Conservation (phyloP, 2,329 filamentous ascomycete species). For the Claviceps citrina region DNA sequence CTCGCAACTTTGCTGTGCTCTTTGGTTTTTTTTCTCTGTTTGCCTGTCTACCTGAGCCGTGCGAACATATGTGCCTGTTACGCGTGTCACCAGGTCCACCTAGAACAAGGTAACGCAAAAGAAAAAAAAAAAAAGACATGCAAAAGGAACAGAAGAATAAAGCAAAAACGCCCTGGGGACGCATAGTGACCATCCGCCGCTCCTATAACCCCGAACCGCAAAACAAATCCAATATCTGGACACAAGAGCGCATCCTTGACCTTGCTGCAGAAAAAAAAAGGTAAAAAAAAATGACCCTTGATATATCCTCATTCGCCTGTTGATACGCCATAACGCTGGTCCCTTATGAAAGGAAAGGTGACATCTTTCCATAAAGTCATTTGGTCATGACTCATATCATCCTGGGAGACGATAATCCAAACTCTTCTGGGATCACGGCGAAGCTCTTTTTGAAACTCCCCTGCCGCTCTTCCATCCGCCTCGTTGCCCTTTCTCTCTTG, state of each 20-base stretch:
- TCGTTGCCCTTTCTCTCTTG: conserved; percentile 3
- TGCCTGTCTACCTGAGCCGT: no score
- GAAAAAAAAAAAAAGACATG: not conserved
- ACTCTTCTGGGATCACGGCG: conserved; percentile 1
- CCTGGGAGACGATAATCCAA: not conserved
- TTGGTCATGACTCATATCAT: not conserved
- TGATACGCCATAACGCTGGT: not conserved
- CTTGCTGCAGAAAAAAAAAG: no score
- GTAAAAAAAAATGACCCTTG: not conserved
- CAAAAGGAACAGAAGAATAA: no score
- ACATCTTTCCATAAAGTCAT: not conserved
- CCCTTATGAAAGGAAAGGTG: no score
- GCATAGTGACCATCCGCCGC: not conserved
- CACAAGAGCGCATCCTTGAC: no score
- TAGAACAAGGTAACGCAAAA: not conserved
- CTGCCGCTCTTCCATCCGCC: conserved; percentile 2
- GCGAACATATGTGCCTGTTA: no score
- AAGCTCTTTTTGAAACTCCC: not conserved
- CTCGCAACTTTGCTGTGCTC: no score
- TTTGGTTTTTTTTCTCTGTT: no score
- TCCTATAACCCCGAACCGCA: not conserved
- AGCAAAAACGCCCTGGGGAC: not conserved
- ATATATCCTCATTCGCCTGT: not conserved
- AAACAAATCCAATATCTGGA: no score
- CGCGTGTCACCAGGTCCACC: not conserved